These are phyloP conservation scores for Turnera subulata DNA, from an alignment of 345 rosid genomes.

Conservation along the genomic window DNA sequence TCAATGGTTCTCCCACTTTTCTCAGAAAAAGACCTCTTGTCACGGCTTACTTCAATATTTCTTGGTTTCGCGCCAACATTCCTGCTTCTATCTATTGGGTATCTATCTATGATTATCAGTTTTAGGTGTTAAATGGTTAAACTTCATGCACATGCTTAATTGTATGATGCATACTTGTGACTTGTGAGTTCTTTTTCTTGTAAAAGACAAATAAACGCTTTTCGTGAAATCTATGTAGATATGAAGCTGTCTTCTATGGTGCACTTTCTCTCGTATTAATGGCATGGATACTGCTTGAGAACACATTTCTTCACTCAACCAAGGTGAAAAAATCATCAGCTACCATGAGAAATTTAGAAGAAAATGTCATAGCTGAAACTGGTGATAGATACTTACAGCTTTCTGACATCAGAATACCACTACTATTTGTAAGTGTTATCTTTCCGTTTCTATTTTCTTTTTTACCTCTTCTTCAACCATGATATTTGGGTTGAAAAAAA, in stretches of 20 bases:
- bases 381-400: conserved; percentile 69
- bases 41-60: conserved; percentile 77
- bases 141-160: conserved; percentile 4
- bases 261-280: conserved; percentile 71
- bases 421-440: conserved; percentile 63
- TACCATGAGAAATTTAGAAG: conserved; percentile 35
- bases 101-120: conserved; percentile 13
- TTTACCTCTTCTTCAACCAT: too few species aligned
- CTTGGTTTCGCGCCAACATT: conserved; percentile 90
- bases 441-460: too few species aligned
- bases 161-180: conserved; percentile 4
- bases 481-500: too few species aligned
- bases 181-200: too few species aligned
- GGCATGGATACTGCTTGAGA: conserved; percentile 85
- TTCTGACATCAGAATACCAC: conserved; percentile 79
- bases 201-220: conserved; percentile 1
- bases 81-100: conserved; percentile 93
- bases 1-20: conserved; percentile 79
- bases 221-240: conserved; percentile 42
- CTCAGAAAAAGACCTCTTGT: conserved; percentile 62
- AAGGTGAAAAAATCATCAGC: conserved; percentile 36
- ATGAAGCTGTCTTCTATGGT: conserved; percentile 90
- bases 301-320: conserved; percentile 46
- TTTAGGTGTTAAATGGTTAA: neutral
- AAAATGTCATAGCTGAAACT: conserved; percentile 37